Base-by-base conservation (phyloP, 352 stramenopile species). In the Pilasporangium apinafurcum region DNA sequence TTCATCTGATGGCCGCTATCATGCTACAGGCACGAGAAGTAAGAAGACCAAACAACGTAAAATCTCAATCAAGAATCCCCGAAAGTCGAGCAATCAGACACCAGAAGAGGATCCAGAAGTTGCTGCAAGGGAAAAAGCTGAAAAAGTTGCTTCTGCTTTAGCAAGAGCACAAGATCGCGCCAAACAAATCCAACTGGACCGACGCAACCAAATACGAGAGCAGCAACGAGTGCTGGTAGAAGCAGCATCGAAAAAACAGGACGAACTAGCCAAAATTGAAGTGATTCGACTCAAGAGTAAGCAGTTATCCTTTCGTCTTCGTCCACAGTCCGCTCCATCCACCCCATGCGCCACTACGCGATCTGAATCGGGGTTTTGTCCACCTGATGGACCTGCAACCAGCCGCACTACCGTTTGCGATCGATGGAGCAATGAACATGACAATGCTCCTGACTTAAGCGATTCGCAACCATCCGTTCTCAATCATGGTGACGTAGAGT, bases 181-280 rank as follows among this genome's bases (percentile, higher is more conserved):
- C 0, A 55, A 51, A 10, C 43, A 52, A 2, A 56, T 70, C 41
- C 44, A 65, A 35, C 39, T 62, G 2, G 57, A 68, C 2, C 35
- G 56, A 9, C 34, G 56, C 14, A 63, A 73, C n/a, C 30, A 51
- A 4, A 36, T 56, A 26, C 42, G 38, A 14, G 50, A 57, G 13
- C 37, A 29, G 36, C 61, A 56, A 48, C 45, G 26, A 40, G 29
- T 25, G 8, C 52, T 40, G 3, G 44, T 49, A 25, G 60, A 63
- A 25, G 55, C 43, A 22, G 48, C 55, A 16, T 25, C 51, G 17
- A 51, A 40, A 33, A 31, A 73, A 17, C 59, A 79, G 44, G 48
- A 59, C 24, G 56, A 79, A 28, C 63, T 76, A 48, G 39, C 53
- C 16, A 63, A 49, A 20, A 79, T 79, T 22, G 67, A 79, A 36